Evolutionary conservation across 2,329 filamentous ascomycete genomes (phyloP), one percentile per base, ranked within the genome.

Genomic region (Phialemonium atrogriseum): DNA sequence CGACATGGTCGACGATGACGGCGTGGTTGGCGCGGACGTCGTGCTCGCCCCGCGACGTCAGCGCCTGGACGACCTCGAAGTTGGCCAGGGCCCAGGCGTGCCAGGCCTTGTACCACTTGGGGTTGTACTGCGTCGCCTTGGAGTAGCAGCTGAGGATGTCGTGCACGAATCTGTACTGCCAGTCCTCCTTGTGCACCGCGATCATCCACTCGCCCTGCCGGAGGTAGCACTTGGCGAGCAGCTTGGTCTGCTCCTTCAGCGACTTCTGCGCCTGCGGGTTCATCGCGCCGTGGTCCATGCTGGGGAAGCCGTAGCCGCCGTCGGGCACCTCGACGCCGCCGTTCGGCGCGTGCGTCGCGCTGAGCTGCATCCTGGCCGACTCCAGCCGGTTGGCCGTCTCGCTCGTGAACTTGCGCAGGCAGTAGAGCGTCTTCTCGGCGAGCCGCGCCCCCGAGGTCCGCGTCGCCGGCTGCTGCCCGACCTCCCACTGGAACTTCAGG

Each of bases 31-130:
- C 40, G 3, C 42, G 51, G 24, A 49, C 41, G 12, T 60, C 57
- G 23, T 73, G 68, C 41, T 82, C 82, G 11, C 70, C 70, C 35
- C 77, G 72, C 14, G 80, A 70, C 7, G 80, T 75, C 35, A 91
- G 65, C 1, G 82, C 77, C 46, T 91, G 94, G 22, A 96, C 88
- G 35, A 98, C 91, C 59, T 99, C 89, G 49, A 98, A 99, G 57
- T 98, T 99, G 33, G 91, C 89, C 40, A 98, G 61, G 9, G 91
- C 93, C 89, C 91, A 99, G 0, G 91, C 84, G 58, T 99, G 91
- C 91, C 91, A 99, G 7, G 93, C 91, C 60, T 98, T 99, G 65
- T 98, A 98, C 77, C 89, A 98, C 39, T 81, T 79, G 20, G 86
- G 81, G 53, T 98, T 94, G 60, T 93, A 95, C 37, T 85, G 80